Evolutionary conservation across 2,329 filamentous ascomycete species (phyloP).

Genomic region (Emericellopsis cladophorae): DNA sequence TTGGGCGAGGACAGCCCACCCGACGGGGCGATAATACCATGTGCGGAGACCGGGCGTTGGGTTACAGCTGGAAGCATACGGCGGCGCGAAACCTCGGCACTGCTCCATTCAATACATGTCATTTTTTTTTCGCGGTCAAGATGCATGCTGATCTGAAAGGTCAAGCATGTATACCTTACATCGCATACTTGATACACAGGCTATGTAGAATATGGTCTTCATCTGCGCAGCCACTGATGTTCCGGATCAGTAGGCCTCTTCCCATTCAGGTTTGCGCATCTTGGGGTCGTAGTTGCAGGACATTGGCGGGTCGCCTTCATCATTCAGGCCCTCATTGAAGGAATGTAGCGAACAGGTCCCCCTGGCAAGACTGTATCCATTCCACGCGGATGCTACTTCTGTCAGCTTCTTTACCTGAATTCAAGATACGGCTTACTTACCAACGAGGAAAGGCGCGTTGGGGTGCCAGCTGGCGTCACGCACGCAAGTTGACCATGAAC

Average conservation of each 20-base stretch:
- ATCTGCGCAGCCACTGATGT: no score
- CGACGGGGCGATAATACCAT: not conserved
- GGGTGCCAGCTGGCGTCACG: constrained; percentile 89
- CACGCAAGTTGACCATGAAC: constrained; percentile 64
- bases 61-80: no score
- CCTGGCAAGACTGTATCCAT: constrained; percentile 58
- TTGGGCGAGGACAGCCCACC: not conserved
- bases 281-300: constrained; percentile 16
- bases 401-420: constrained; percentile 5
- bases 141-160: no score
- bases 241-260: constrained; percentile 13
- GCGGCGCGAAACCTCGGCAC: no score
- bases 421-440: constrained; percentile 22
- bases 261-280: constrained; percentile 39
- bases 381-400: constrained; percentile 62
- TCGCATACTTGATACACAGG: no score
- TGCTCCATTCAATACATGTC: no score
- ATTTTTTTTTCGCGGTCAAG: no score
- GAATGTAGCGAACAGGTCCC: constrained; percentile 70
- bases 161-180: no score
- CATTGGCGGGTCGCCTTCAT: constrained; percentile 49
- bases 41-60: no score
- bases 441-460: constrained; percentile 63
- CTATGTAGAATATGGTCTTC: no score
- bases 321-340: constrained; percentile 54